Evolutionary conservation across 352 stramenopile genomes (phyloP).

Genomic region (Globisporangium cylindrosporum): DNA sequence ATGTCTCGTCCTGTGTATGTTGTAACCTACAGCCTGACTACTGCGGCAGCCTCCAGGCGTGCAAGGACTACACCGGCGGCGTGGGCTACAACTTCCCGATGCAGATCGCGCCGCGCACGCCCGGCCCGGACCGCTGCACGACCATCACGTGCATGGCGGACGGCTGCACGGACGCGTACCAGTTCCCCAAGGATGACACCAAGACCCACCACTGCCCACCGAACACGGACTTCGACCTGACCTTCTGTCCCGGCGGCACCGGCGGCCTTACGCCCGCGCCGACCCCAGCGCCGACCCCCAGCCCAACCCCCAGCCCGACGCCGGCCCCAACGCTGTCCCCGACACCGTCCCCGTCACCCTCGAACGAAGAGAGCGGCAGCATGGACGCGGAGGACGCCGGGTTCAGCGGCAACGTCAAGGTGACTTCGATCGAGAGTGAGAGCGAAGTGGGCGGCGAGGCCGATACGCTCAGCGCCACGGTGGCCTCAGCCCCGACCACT

Average conservation of each 20-base stretch:
- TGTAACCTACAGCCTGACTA: conserved; percentile 26
- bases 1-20: neutral
- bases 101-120: conserved; percentile 47
- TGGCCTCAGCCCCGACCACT: neutral
- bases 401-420: conserved; percentile 11
- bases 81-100: conserved; percentile 68
- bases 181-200: conserved; percentile 62
- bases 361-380: conserved; percentile 13
- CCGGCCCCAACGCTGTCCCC: conserved; percentile 31
- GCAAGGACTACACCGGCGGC: conserved; percentile 49
- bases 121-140: conserved; percentile 34
- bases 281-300: conserved; percentile 28
- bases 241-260: conserved; percentile 50
- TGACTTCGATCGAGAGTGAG: conserved; percentile 13
- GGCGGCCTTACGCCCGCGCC: conserved; percentile 30
- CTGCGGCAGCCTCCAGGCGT: conserved; percentile 47
- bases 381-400: conserved; percentile 6
- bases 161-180: conserved; percentile 60
- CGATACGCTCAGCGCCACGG: neutral
- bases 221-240: conserved; percentile 44
- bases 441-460: conserved; percentile 12
- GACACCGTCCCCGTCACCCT: conserved; percentile 23
- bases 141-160: conserved; percentile 45
- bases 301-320: conserved; percentile 23
- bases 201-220: conserved; percentile 58